A percentile compares a stretch with the other conserved stretches of the same genome.
phyloP scores from a whole-genome alignment of 169 alveolate species.

The Eimeria maxima region DNA sequence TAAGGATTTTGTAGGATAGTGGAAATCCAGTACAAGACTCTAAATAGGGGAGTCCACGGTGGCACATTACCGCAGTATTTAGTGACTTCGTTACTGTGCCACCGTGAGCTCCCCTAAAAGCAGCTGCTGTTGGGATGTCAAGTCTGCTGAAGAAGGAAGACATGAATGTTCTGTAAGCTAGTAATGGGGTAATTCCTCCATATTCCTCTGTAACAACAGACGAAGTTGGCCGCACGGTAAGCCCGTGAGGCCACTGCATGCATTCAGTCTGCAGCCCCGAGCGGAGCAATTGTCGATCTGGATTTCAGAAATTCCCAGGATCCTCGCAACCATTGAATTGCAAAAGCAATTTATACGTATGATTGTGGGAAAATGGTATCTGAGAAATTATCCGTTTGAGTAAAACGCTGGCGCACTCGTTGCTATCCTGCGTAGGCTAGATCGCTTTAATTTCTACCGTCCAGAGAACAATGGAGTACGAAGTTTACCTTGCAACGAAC shows the following conservation, averaged over 20 bases:
- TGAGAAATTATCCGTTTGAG: background rate
- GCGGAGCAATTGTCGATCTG: background rate
- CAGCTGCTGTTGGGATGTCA: no score
- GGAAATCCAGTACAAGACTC: no score
- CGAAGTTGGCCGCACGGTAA: background rate
- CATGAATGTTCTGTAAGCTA: background rate
- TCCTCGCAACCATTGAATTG: no score
- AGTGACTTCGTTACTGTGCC: background rate
- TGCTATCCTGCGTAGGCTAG: background rate
- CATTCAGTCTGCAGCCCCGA: background rate
- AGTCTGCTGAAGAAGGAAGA: background rate
- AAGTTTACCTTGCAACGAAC: conserved; percentile 45
- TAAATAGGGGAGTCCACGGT: background rate
- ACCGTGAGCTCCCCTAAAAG: no score
- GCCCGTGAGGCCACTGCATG: background rate
- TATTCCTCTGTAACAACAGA: background rate
- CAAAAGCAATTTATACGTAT: no score
- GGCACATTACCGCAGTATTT: background rate
- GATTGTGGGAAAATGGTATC: no score
- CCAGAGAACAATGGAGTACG: conserved; percentile 26
- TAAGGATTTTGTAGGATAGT: background rate
- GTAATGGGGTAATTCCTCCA: background rate
- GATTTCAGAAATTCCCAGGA: no score
- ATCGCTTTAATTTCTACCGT: background rate
- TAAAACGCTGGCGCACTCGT: background rate